Evolutionary conservation across 441 rosid genomes (phyloP).

Genomic region (Lepidium campestre): DNA sequence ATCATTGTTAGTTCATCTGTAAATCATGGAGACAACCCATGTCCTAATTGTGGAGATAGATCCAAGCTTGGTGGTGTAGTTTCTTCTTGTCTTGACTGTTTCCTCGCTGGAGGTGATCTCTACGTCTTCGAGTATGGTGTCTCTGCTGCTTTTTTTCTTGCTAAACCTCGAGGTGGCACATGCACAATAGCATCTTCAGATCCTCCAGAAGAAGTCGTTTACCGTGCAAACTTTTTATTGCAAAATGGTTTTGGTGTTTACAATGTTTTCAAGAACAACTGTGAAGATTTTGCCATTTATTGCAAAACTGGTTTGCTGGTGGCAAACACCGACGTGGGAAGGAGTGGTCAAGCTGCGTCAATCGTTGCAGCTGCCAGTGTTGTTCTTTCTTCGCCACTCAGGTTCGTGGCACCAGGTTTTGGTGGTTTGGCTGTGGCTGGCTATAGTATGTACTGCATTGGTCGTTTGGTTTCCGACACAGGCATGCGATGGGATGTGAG

Average conservation of each 20-base stretch:
- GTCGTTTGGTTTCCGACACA: conserved; percentile 56
- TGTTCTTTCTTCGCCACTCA: conserved; percentile 50
- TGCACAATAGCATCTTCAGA: conserved; percentile 70
- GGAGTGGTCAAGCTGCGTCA: conserved; percentile 77
- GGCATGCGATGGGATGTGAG: conserved; percentile 61
- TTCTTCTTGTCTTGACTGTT: conserved; percentile 72
- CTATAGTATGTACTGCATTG: conserved; percentile 50
- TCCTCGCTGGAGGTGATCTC: conserved; percentile 63
- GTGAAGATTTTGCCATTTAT: conserved; percentile 87
- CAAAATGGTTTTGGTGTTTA: conserved; percentile 74
- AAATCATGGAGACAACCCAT: conserved; percentile 38
- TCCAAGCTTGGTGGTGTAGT: conserved; percentile 54
- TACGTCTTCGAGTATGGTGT: conserved; percentile 59
- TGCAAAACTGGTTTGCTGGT: conserved; percentile 77
- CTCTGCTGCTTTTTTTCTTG: conserved; percentile 52
- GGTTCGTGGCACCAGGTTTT: conserved; percentile 46
- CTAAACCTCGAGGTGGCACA: conserved; percentile 75
- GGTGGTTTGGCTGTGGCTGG: conserved; percentile 57
- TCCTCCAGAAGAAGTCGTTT: conserved; percentile 50
- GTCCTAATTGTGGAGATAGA: conserved; percentile 59
- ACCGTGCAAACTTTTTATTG: conserved; percentile 61
- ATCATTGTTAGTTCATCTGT: conserved; percentile 52
- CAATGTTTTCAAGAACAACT: conserved; percentile 72
- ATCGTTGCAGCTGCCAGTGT: conserved; percentile 51
- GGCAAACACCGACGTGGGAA: conserved; percentile 55